Percentiles rank a stretch among this genome's conserved stretches.
These are phyloP conservation scores for Diaporthe velutina DNA, from an alignment of 2,329 filamentous ascomycete species.

Conservation along the genomic window DNA sequence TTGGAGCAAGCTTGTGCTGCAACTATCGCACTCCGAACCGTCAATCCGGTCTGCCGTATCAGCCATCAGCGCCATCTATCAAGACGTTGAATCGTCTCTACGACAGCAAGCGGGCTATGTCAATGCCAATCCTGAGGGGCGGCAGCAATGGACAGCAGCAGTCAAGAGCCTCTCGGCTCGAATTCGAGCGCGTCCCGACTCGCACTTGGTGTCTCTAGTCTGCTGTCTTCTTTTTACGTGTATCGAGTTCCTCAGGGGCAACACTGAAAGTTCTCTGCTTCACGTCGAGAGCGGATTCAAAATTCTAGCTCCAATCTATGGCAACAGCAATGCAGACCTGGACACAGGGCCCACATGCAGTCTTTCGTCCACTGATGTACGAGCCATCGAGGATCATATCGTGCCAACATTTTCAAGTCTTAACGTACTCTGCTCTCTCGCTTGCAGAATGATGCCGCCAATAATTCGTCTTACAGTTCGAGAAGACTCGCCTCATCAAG, in stretches of 20 bases:
- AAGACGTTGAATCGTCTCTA: conserved; percentile 1
- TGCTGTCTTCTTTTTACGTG: conserved; percentile 5
- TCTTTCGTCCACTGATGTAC: background rate
- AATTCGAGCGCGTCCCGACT: background rate
- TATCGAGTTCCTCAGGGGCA: background rate
- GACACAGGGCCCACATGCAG: background rate
- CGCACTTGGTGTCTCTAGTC: background rate
- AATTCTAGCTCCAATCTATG: background rate
- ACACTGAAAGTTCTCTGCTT: background rate
- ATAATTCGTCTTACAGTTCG: background rate
- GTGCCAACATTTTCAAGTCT: background rate
- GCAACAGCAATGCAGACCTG: background rate
- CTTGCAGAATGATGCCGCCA: background rate
- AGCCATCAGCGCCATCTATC: background rate
- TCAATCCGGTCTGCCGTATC: background rate
- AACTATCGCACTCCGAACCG: conserved; percentile 5
- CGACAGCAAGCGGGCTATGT: background rate
- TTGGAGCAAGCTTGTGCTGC: conserved; percentile 1
- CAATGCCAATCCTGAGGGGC: background rate
- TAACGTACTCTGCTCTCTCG: background rate
- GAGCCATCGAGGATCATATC: background rate
- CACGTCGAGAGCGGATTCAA: background rate
- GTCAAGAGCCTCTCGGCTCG: background rate
- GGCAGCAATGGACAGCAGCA: background rate
- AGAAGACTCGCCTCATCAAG: background rate